A percentile compares a stretch with the other conserved stretches of the same genome.
These are phyloP conservation scores for Apium graveolens DNA, from an alignment of 129 eudicot genomes.

Conservation along the genomic window DNA sequence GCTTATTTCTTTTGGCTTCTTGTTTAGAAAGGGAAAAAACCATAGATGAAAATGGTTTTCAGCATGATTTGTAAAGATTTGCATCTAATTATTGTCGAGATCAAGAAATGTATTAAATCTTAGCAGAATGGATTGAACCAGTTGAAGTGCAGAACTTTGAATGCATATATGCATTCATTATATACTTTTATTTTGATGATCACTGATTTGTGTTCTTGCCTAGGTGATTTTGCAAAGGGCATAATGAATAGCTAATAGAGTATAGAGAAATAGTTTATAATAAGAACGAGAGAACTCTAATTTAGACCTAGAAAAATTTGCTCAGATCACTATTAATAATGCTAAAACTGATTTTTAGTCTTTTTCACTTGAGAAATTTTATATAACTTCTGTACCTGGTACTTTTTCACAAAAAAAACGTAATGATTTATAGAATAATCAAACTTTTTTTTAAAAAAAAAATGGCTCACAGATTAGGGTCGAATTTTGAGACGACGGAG, in stretches of 20 bases:
- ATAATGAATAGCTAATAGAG: no score
- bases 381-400: no score
- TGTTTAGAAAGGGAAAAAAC: neutral
- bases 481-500: no score
- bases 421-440: no score
- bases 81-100: constrained; percentile 15
- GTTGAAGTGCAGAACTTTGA: neutral
- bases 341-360: no score
- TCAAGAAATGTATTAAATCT: neutral
- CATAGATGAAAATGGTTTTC: neutral
- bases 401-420: no score
- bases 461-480: no score
- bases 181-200: neutral
- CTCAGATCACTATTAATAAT: neutral
- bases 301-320: no score
- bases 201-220: neutral
- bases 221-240: neutral
- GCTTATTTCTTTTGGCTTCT: constrained; percentile 5
- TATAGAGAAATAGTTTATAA: no score
- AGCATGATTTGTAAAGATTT: constrained; percentile 22
- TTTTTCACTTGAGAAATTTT: no score
- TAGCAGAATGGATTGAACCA: neutral
- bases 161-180: neutral
- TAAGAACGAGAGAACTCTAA: no score
- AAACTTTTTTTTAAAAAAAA: no score